Base-by-base conservation (phyloP, 305 asterid genomes). In the Striga hermonthica region DNA sequence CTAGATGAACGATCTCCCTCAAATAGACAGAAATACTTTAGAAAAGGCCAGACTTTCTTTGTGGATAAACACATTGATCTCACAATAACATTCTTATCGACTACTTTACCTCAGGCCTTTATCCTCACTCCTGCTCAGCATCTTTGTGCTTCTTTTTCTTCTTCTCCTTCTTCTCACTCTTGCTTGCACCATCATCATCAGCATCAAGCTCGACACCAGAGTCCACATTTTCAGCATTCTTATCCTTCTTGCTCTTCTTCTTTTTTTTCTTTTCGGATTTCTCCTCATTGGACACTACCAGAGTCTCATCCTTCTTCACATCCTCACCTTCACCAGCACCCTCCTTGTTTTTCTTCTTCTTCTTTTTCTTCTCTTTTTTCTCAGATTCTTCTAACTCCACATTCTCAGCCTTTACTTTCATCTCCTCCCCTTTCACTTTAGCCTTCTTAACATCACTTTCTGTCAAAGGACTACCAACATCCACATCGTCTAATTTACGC, bases 331-430 rank as follows among this genome's bases (percentile, higher is more conserved):
- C 84, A 53, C 61, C 81, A n/a, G 3, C 79, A 64, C 69, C 61
- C 53, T 86, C 80, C 71, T 79, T 78, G 75, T 85, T 80, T 75
- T 84, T 81, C n/a, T 79, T 78, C 76, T 85, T 80, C 77, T 84
- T 81, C n/a, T 86, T 88, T 80, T 87, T 82, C 83, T 88, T 84
- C 74, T 83, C 79, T 31, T 79, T 86, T 73, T 61, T 75, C 77
- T 75, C 86, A 0, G 54, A 11, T 43, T 74, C 76, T 68, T 43
- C 78, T 31, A 54, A 34, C 38, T 67, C 83, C 45, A 52, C 75
- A n/a, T 31, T 59, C 4, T 55, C 84, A 44, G 43, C 65, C 49
- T 62, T 68, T 39, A 39, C 44, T 39, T 39, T 39, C 44, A 39
- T 39, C 31, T 76, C 82, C 65, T 64, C 80, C 3, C 14, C 79